Base-by-base conservation (phyloP, 495 filamentous ascomycete genomes). In the Penicillium daleae region DNA sequence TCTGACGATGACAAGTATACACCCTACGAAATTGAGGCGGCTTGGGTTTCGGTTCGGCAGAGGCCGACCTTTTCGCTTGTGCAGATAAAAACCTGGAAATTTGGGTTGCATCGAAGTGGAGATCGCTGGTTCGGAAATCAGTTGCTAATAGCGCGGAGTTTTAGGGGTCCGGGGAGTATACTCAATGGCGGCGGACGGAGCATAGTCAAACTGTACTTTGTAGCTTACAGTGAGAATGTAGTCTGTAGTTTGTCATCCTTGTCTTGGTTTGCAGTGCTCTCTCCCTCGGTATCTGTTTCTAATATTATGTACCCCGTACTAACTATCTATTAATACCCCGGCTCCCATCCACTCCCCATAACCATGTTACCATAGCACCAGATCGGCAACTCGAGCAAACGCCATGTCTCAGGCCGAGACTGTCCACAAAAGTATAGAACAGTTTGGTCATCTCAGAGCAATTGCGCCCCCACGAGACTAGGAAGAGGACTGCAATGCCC, bases 401-500 rank as follows among this genome's bases (percentile, higher is more conserved):
- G 64, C 64, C 64, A 66, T 66, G 64, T 66, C 52, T 66, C 60
- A 66, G 29, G 29, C 59, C 26, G 15, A 51, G 27, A 17, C 24
- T 12, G 13, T 27, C n/a, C 24, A 29, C 9, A 24, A 50, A 50
- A 46, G 42, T 46, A 24, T 46, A 46, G 42, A 46, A 46, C 0
- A 24, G 8, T 46, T 19, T 9, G 42, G 22, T 44, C 19, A 12
- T 12, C 22, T 10, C 4, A 15, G 15, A 26, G 22, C 24, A 27
- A 50, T 50, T 50, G 2, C 22, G 46, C 46, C 46, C 46, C 24
- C 26, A 46, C 21, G 19, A 46, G 8, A 46, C 19, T 8, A 46
- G 12, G n/a, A n/a, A n/a, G n/a, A n/a, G n/a, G 35, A 46, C 10
- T 13, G 8, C 42, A 9, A 24, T 46, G 10, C 12, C 3, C 9